phyloP scores from a whole-genome alignment of 1,284 basidiomycete genomes.

The Tilletiopsis washingtonensis region DNA sequence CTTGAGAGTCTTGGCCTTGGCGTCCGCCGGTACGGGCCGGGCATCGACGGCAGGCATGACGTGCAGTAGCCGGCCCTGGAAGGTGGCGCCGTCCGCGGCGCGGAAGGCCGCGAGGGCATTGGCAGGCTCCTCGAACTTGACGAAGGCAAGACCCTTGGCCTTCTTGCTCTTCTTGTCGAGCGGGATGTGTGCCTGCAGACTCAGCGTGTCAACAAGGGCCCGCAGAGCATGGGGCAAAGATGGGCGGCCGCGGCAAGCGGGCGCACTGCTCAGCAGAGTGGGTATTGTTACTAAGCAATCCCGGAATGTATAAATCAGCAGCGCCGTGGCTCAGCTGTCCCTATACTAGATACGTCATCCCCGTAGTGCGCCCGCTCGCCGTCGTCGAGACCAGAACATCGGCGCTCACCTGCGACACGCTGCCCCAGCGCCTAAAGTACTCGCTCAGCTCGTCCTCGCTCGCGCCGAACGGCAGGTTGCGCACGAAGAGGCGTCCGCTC shows the following conservation, averaged over 20 bases:
- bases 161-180: slow-evolving; percentile 61
- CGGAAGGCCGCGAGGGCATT: slow-evolving; percentile 70
- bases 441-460: slow-evolving; percentile 64
- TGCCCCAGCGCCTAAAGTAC: slow-evolving; percentile 66
- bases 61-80: slow-evolving; percentile 86
- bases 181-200: slow-evolving; percentile 69
- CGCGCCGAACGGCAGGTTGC: slow-evolving; percentile 80
- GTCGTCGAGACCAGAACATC: not conserved
- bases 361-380: not conserved
- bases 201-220: no score
- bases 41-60: slow-evolving; percentile 72
- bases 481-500: slow-evolving; percentile 77
- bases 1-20: slow-evolving; percentile 49
- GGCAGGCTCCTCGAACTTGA: slow-evolving; percentile 62
- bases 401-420: slow-evolving; percentile 53
- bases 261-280: slow-evolving; percentile 6
- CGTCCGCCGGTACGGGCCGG: slow-evolving; percentile 28
- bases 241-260: no score
- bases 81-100: slow-evolving; percentile 71
- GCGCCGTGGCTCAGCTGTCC: slow-evolving; percentile 38
- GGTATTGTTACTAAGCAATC: slow-evolving; percentile 42
- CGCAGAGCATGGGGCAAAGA: no score
- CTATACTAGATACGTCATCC: slow-evolving; percentile 44
- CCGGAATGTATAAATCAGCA: not conserved
- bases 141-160: slow-evolving; percentile 66